phyloP scores from a whole-genome alignment of 345 rosid genomes.

The Clausena lansium region DNA sequence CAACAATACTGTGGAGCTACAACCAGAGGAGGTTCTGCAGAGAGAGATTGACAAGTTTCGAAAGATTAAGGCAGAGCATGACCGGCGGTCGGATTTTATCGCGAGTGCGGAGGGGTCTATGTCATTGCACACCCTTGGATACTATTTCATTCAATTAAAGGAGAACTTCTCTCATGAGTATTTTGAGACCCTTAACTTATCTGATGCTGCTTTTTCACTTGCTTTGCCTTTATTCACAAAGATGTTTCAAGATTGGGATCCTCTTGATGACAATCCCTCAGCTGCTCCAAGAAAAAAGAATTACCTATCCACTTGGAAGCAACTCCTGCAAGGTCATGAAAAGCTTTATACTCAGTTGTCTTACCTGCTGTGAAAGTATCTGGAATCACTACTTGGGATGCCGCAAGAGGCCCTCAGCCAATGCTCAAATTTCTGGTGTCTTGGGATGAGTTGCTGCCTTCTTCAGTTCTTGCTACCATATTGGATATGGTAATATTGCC shows the following conservation, averaged over 20 bases:
- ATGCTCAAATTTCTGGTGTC: constrained; percentile 86
- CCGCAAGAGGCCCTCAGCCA: constrained; percentile 83
- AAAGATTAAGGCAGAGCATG: too few species aligned
- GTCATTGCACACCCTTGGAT: too few species aligned
- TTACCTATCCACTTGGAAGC: constrained; percentile 62
- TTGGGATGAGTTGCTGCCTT: constrained; percentile 75
- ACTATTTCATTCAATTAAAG: too few species aligned
- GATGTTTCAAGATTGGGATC: constrained; percentile 95
- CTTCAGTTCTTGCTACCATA: constrained; percentile 60
- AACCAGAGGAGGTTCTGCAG: too few species aligned
- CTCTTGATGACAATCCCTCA: constrained; percentile 53
- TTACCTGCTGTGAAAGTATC: constrained; percentile 81
- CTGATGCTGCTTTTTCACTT: not conserved
- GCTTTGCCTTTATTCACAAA: constrained; percentile 76
- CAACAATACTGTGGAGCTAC: too few species aligned
- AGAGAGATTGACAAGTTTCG: too few species aligned
- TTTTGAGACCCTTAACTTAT: too few species aligned
- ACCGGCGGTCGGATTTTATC: too few species aligned
- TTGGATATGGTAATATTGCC: constrained; percentile 67
- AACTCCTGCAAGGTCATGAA: constrained; percentile 55
- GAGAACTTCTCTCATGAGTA: too few species aligned
- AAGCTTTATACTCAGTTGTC: constrained; percentile 76
- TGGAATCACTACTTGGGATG: constrained; percentile 84
- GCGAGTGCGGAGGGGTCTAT: too few species aligned
- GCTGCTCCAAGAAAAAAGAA: constrained; percentile 35